Evolutionary conservation across 2,329 filamentous ascomycete species (phyloP).

Genomic region (Alternaria rosae): DNA sequence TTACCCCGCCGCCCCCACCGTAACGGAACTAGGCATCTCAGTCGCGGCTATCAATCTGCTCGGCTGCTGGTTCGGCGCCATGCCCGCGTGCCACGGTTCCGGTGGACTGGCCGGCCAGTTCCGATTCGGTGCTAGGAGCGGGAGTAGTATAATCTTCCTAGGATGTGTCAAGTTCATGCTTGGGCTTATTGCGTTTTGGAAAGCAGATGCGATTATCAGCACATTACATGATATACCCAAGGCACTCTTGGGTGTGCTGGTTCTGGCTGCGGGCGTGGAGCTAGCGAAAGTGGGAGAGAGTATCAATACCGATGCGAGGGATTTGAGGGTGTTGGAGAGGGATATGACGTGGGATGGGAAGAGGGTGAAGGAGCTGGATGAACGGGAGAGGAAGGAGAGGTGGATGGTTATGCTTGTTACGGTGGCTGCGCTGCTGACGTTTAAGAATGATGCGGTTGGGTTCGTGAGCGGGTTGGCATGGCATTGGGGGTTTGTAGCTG

Average conservation of each 20-base stretch:
- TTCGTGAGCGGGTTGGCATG: constrained; percentile 84
- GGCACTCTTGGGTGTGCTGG: constrained; percentile 82
- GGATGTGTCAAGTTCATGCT: constrained; percentile 78
- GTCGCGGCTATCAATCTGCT: constrained; percentile 84
- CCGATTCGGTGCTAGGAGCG: constrained; percentile 88
- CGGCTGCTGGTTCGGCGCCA: constrained; percentile 90
- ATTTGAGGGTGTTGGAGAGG: constrained; percentile 56
- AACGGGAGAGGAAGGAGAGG: constrained; percentile 74
- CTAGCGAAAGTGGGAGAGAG: constrained; percentile 84
- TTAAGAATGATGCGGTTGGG: constrained; percentile 88
- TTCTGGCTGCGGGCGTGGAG: constrained; percentile 87
- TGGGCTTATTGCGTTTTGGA: constrained; percentile 67
- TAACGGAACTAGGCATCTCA: constrained; percentile 80
- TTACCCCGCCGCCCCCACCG: constrained; percentile 65
- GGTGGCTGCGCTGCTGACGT: constrained; percentile 79
- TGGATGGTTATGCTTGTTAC: constrained; percentile 94
- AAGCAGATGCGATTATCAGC: constrained; percentile 75
- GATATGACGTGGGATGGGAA: constrained; percentile 47
- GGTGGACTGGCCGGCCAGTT: constrained; percentile 91
- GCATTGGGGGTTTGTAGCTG: constrained; percentile 68
- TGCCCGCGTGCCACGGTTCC: constrained; percentile 94
- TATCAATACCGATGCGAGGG: constrained; percentile 75
- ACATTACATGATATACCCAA: constrained; percentile 77
- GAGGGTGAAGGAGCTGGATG: constrained; percentile 63
- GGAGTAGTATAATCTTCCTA: constrained; percentile 81